Evolutionary conservation across 441 rosid genomes (phyloP).

Genomic region (Arabidopsis lyrata): DNA sequence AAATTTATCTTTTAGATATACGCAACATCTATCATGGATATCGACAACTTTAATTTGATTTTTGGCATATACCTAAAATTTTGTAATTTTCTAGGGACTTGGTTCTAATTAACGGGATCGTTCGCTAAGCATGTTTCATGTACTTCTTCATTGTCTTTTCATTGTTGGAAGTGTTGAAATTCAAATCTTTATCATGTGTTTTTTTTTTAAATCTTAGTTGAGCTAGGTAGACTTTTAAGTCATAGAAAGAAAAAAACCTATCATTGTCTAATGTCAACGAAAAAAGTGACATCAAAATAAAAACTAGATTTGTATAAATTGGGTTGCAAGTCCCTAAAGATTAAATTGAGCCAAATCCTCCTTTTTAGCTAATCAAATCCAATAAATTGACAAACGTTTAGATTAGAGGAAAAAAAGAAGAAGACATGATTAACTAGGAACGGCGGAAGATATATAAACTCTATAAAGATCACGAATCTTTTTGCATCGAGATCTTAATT

Average conservation of each 20-base stretch:
- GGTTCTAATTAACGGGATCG: conserved; percentile 7
- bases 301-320: neutral
- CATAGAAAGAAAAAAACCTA: neutral
- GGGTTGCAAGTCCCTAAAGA: neutral
- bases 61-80: neutral
- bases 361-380: neutral
- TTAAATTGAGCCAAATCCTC: too few relatives aligned
- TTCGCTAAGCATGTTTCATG: conserved; percentile 20
- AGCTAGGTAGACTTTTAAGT: conserved; percentile 4
- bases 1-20: conserved; percentile 20
- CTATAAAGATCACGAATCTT: conserved; percentile 23
- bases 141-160: neutral
- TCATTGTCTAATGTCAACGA: neutral
- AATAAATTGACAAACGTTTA: neutral
- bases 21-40: conserved; percentile 33
- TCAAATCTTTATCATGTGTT: neutral
- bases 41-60: conserved; percentile 4
- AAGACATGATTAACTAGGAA: conserved; percentile 13
- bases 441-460: conserved; percentile 26
- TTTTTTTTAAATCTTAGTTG: neutral
- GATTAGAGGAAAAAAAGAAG: neutral
- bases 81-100: neutral
- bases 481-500: conserved; percentile 23
- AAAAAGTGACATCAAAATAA: neutral
- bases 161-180: neutral